These are phyloP conservation scores for Penicillium vulpinum DNA, from an alignment of 2,329 filamentous ascomycete genomes.

Conservation along the genomic window DNA sequence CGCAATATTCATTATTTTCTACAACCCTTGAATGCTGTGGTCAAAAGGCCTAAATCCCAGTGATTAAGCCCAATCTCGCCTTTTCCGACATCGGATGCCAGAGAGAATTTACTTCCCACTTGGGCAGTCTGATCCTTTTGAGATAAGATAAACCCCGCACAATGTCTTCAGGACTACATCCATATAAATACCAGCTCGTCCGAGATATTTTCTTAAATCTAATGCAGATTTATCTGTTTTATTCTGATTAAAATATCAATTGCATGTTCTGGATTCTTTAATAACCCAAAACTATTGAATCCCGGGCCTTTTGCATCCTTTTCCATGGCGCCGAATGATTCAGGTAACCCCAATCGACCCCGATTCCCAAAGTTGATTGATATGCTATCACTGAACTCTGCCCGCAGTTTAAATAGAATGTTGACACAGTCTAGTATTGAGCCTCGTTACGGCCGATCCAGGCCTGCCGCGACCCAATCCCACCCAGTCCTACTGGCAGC, in stretches of 20 bases:
- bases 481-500: conserved; percentile 41
- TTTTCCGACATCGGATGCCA: neutral
- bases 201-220: neutral
- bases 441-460: conserved; percentile 31
- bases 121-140: conserved; percentile 8
- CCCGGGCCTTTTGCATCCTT: neutral
- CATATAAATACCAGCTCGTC: neutral
- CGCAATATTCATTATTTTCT: no score
- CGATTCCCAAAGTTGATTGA: neutral
- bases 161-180: neutral
- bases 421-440: conserved; percentile 13
- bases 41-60: no score
- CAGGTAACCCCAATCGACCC: neutral
- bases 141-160: conserved; percentile 25
- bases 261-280: neutral
- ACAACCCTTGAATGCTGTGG: no score
- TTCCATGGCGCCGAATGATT: neutral
- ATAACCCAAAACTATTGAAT: neutral
- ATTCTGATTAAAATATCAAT: neutral
- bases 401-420: neutral
- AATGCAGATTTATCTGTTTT: no score
- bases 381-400: neutral
- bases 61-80: no score
- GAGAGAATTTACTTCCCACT: neutral
- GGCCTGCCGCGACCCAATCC: conserved; percentile 39